Base-by-base conservation (phyloP, 2,329 filamentous ascomycete species). In the Rutstroemia sp. region DNA sequence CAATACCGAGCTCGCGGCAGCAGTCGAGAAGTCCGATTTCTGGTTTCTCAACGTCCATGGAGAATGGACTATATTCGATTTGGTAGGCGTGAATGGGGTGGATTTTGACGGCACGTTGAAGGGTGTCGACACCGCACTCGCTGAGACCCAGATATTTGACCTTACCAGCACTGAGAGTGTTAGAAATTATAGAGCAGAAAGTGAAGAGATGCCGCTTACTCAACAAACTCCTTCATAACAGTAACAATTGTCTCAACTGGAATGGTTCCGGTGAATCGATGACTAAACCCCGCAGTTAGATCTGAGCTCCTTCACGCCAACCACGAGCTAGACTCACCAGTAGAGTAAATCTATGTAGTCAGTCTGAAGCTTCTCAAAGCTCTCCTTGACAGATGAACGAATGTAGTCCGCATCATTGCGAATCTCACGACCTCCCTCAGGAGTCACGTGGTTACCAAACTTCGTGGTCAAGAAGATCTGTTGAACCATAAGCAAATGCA, bases 141-240 rank as follows among this genome's bases (percentile, higher is more conserved):
- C 73, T 79, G 5, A 84, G 63, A n/a, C 81, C 81, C 8, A 85
- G 68, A 65, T 80, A 70, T 54, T 75, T 77, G 66, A 83, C 78
- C 65, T 81, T 81, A 57, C 79, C 79, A 60, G 78, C 75, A 5
- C 70, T 72, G 72, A 69, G 8, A 73, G 60, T 47, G 71, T 65
- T 6, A 65, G 69, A 65, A 75, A 67, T 1, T 12, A 1, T 27
- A n/a, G 39, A 18, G 14, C 1, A 30, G 5, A 2, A 12, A 10
- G 34, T 1, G 14, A 46, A 21, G 14, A 41, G 5, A 10, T 3
- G 16, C 4, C 6, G 27, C 49, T 25, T 52, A 56, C 54, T 56
- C 54, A 14, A 56, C 54, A 23, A 56, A 56, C 34, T 56, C 54
- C 14, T 56, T 56, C 54, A 56, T 56, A 34, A 67, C 72, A 16